phyloP scores from a whole-genome alignment of 2,329 filamentous ascomycete genomes.

The Albophoma yamanashiensis region DNA sequence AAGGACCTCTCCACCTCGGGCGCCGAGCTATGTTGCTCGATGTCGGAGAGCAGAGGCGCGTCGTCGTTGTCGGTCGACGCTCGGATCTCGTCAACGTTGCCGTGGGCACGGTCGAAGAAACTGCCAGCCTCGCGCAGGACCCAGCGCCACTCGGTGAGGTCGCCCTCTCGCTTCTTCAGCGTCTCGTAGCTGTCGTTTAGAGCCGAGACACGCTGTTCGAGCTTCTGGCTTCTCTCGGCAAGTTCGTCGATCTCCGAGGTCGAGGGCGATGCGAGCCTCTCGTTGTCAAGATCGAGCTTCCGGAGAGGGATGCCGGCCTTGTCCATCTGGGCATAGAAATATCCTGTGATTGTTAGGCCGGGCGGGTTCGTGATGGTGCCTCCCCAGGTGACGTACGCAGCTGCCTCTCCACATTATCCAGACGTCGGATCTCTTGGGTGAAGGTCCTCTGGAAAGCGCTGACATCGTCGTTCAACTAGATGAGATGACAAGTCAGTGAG shows the following conservation, averaged over 20 bases:
- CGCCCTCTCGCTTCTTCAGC: conserved; percentile 92
- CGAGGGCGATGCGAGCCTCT: conserved; percentile 76
- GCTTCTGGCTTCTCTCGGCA: conserved; percentile 78
- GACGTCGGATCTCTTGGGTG: conserved; percentile 90
- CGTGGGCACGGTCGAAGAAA: conserved; percentile 94
- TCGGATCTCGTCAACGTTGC: conserved; percentile 92
- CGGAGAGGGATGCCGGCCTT: conserved; percentile 79
- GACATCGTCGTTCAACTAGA: conserved; percentile 80
- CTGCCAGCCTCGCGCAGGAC: conserved; percentile 91
- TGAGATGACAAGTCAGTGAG: background rate
- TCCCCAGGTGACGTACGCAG: conserved; percentile 56
- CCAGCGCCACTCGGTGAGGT: conserved; percentile 97
- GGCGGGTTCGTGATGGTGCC: conserved; percentile 4
- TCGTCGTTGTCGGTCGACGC: conserved; percentile 85
- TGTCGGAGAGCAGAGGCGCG: conserved; percentile 82
- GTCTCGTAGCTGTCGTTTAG: conserved; percentile 98
- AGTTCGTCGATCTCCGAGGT: conserved; percentile 96
- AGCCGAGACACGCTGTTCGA: conserved; percentile 84
- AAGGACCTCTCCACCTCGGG: conserved; percentile 75
- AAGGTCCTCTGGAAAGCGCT: conserved; percentile 96
- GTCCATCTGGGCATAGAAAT: conserved; percentile 93
- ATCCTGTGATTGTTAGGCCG: conserved; percentile 47
- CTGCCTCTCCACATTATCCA: conserved; percentile 97
- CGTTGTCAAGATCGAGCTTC: conserved; percentile 82
- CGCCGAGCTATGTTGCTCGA: conserved; percentile 67